phyloP scores from a whole-genome alignment of 2,329 filamentous ascomycete species.

The Colletotrichum sp. region DNA sequence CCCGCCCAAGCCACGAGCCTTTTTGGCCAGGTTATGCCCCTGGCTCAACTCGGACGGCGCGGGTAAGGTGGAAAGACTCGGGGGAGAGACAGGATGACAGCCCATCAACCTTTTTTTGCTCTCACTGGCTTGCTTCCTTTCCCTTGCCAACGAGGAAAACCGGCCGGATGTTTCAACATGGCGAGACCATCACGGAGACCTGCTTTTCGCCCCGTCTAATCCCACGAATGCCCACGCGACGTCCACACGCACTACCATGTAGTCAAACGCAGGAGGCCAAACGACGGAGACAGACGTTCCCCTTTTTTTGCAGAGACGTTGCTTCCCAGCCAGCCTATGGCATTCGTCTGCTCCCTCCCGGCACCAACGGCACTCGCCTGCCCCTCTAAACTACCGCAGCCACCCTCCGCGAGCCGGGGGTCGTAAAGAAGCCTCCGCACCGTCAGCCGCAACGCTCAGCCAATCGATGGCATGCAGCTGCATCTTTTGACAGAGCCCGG shows the following conservation, averaged over 20 bases:
- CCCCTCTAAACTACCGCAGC: background rate
- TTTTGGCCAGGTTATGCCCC: background rate
- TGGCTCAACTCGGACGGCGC: background rate
- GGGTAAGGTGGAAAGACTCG: background rate
- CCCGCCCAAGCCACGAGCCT: background rate
- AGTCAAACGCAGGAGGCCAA: background rate
- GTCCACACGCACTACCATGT: background rate
- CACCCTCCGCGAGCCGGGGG: background rate
- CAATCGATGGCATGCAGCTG: constrained; percentile 8
- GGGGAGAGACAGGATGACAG: constrained; percentile 1
- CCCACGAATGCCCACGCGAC: background rate
- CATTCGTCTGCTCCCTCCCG: background rate
- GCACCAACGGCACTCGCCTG: constrained; percentile 7
- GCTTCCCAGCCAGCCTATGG: background rate
- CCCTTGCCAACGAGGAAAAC: background rate
- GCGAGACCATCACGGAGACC: background rate
- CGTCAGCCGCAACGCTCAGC: constrained; percentile 14
- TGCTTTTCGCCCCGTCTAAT: background rate
- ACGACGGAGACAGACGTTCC: background rate
- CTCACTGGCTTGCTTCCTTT: background rate
- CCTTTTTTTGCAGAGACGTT: background rate
- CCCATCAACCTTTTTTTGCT: background rate
- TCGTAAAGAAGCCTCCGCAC: background rate
- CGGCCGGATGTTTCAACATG: background rate
- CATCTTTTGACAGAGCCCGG: constrained; percentile 12